Conservation (phyloP, 495 filamentous ascomycete species). For the Aspergillus homomorphus region DNA sequence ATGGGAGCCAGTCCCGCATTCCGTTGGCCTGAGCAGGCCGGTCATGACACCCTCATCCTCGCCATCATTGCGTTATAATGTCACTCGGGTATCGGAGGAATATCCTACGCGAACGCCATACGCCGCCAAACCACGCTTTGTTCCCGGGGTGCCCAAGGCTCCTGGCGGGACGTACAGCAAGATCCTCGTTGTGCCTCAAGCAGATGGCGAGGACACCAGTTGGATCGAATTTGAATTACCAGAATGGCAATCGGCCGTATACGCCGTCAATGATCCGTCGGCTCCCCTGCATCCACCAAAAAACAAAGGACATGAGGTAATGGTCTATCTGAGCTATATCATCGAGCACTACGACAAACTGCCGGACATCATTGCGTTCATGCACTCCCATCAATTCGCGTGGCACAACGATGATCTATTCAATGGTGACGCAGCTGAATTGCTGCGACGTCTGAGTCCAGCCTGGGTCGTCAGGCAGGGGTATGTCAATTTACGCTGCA, state of each 20-base stretch:
- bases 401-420: constrained; percentile 65
- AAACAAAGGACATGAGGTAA: constrained; percentile 76
- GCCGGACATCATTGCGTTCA: constrained; percentile 66
- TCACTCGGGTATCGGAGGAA: constrained; percentile 19
- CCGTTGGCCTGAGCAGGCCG: constrained; percentile 37
- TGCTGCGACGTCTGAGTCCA: constrained; percentile 50
- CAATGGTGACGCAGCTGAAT: constrained; percentile 47
- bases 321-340: constrained; percentile 70
- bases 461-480: constrained; percentile 55
- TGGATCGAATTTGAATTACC: constrained; percentile 60
- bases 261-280: constrained; percentile 59
- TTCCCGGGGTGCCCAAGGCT: constrained; percentile 42
- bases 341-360: constrained; percentile 69
- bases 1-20: constrained; percentile 36
- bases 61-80: constrained; percentile 21
- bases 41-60: constrained; percentile 18
- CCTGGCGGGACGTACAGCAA: constrained; percentile 45
- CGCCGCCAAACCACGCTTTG: constrained; percentile 35
- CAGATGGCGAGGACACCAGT: constrained; percentile 52
- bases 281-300: constrained; percentile 62
- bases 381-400: constrained; percentile 62
- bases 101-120: constrained; percentile 13
- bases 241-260: constrained; percentile 58
- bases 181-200: constrained; percentile 56
- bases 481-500: constrained; percentile 65